Base-by-base conservation (phyloP, 1,284 basidiomycete genomes). In the Fomes fomentarius region DNA sequence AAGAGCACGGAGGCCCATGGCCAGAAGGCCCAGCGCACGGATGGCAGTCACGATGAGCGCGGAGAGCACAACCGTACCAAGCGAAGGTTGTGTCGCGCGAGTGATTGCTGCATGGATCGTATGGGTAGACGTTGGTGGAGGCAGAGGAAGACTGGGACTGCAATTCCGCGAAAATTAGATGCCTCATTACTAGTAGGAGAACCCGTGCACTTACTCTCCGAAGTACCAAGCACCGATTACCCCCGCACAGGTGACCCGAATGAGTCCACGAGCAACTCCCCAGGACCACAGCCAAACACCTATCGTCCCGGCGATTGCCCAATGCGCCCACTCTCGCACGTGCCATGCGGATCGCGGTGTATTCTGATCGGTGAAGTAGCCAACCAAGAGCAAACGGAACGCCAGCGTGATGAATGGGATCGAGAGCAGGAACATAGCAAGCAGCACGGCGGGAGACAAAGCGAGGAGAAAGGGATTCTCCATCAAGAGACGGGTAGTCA, bases 211-310 rank as follows among this genome's bases (percentile, higher is more conserved):
- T 67, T 67, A 92, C 87, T 91, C 82, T 42, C 89, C 81, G 66
- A 94, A 96, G 69, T 96, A 97, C 94, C 94, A 98, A 37, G 90
- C 87, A 1, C 93, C 95, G 34, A 98, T 83, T 1, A 95, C 91
- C 24, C 86, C 89, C 0, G 93, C 87, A 42, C 89, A 86, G 0
- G 87, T 85, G 37, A 91, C 91, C 5, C 93, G 78, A 48, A 94
- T 74, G 0, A 94, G 70, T 1, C 95, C 94, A 28, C 94, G 80
- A 14, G 91, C 84, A 3, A 97, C 87, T 15, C 87, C 91, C 91
- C 94, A 96, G 10, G 84, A 91, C 94, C 94, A 98, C 1, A 95
- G 71, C 92, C 94, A 96, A 0, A 92, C 77, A 0, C 75, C 76
- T 2, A 89, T 74, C 0, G 88, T 82, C 3, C 80, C 78, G 39